Conservation (phyloP, 352 stramenopile genomes). For the Blastocystis sp. region DNA sequence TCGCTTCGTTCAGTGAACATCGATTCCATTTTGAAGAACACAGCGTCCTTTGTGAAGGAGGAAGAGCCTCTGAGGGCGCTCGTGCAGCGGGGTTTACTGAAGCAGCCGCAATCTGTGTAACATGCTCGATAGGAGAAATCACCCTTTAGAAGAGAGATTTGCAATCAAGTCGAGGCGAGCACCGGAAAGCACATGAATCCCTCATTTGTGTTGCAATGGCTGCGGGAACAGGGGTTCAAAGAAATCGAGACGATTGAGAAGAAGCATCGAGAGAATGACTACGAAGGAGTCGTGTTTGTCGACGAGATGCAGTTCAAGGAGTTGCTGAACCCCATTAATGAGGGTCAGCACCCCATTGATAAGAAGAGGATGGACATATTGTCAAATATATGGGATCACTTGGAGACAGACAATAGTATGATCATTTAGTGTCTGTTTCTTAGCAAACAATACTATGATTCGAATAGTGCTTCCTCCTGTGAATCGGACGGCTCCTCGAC, state of each 20-base stretch:
- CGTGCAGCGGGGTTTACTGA: constrained; percentile 11
- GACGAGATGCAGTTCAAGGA: background rate
- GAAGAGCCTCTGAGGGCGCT: background rate
- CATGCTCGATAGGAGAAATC: background rate
- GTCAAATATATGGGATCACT: constrained; percentile 25
- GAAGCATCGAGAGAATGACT: background rate
- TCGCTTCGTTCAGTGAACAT: constrained; percentile 28
- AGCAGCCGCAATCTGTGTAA: constrained; percentile 26
- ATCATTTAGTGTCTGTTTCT: background rate
- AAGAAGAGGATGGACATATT: constrained; percentile 14
- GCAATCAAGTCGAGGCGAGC: background rate
- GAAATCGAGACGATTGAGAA: background rate
- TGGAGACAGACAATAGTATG: background rate
- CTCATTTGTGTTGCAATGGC: background rate
- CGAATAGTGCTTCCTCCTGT: background rate
- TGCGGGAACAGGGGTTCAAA: background rate
- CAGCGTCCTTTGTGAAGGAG: background rate
- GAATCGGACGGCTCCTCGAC: background rate
- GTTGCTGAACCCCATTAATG: background rate
- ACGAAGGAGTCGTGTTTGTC: constrained; percentile 18
- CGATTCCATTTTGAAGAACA: background rate
- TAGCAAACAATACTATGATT: background rate
- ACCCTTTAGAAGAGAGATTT: constrained; percentile 5
- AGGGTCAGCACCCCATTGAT: constrained; percentile 34
- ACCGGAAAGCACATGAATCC: background rate